A percentile compares a stretch with the other conserved stretches of the same genome.
These are phyloP conservation scores for Pulicaria dysenterica DNA, from an alignment of 129 eudicot genomes.

Conservation along the genomic window DNA sequence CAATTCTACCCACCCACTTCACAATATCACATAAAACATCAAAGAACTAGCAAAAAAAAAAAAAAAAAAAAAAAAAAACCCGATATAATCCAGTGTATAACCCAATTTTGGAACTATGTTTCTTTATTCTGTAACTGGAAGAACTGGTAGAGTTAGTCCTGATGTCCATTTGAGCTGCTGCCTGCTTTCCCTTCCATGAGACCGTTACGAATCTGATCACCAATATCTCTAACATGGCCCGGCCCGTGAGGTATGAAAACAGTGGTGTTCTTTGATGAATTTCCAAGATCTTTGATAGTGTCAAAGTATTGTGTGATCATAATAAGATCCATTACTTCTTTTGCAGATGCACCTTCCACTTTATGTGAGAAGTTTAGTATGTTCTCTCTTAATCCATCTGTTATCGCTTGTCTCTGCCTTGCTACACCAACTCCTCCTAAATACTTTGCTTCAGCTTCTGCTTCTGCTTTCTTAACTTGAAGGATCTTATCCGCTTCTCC, in stretches of 20 bases:
- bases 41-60: not conserved
- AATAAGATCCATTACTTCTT: conserved; percentile 96
- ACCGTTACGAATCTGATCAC: conserved; percentile 91
- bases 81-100: not conserved
- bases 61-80: not conserved
- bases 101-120: conserved; percentile 7
- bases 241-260: conserved; percentile 97
- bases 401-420: conserved; percentile 94
- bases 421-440: conserved; percentile 99
- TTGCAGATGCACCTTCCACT: conserved; percentile 82
- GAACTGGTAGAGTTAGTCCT: not conserved
- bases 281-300: conserved; percentile 92
- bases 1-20: no score
- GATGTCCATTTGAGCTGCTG: conserved; percentile 32
- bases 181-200: conserved; percentile 73
- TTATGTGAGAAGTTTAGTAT: conserved; percentile 83
- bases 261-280: conserved; percentile 84
- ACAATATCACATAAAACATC: not conserved
- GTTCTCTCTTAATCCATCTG: conserved; percentile 91
- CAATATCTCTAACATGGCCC: conserved; percentile 88
- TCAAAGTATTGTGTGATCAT: conserved; percentile 98
- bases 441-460: conserved; percentile 91
- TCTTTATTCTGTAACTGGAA: conserved; percentile 22
- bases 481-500: conserved; percentile 95
- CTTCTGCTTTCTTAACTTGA: conserved; percentile 89